Percentiles rank a stretch among this genome's conserved stretches.
These are phyloP conservation scores for Populus hybrid DNA, from an alignment of 441 rosid genomes.

Conservation along the genomic window DNA sequence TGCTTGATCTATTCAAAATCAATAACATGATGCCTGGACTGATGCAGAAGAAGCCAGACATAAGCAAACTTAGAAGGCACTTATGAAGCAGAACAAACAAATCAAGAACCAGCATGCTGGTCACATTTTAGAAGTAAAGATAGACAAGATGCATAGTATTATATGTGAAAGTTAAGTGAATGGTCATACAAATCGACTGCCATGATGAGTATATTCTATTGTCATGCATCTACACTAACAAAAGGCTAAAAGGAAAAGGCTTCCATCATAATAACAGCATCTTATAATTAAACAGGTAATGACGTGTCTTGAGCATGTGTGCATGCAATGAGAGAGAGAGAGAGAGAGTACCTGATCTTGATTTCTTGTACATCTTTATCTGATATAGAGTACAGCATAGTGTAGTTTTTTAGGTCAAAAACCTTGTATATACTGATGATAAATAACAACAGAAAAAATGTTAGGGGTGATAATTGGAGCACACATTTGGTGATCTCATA, in stretches of 20 bases:
- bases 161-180: neutral
- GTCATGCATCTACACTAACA: neutral
- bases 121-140: neutral
- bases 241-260: neutral
- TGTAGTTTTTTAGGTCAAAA: conserved; percentile 66
- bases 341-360: conserved; percentile 52
- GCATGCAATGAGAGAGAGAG: neutral
- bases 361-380: conserved; percentile 64
- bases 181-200: neutral
- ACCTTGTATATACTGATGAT: conserved; percentile 63
- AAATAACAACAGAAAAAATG: conserved; percentile 1
- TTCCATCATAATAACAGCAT: neutral
- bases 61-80: neutral
- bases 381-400: conserved; percentile 62
- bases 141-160: neutral
- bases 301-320: neutral
- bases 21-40: conserved; percentile 84
- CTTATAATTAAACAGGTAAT: neutral
- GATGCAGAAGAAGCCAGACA: conserved; percentile 21
- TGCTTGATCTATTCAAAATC: conserved; percentile 56
- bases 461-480: conserved; percentile 12
- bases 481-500: neutral
- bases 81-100: neutral
- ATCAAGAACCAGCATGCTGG: neutral
- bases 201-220: neutral